phyloP scores from a whole-genome alignment of 2,329 filamentous ascomycete genomes.

The Fusarium subtropicale region DNA sequence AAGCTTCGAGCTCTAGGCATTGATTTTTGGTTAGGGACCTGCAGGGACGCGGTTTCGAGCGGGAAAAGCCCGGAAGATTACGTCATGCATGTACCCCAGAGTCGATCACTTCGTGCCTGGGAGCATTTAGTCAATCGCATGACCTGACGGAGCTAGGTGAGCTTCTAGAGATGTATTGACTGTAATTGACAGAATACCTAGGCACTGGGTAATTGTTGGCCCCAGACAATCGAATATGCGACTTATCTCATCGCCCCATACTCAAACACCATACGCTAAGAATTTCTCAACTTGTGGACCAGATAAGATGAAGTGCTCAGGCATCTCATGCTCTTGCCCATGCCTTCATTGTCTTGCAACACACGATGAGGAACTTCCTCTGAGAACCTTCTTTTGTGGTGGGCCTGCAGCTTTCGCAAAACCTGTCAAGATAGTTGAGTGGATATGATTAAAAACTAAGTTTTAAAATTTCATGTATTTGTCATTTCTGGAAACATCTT shows the following conservation, averaged over 20 bases:
- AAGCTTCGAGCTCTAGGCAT: conserved; percentile 32
- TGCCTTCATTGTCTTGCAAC: background rate
- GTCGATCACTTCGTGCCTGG: background rate
- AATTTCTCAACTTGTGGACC: background rate
- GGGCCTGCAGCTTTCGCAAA: no score
- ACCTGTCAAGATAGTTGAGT: background rate
- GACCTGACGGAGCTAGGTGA: no score
- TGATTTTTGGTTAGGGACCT: conserved; percentile 21
- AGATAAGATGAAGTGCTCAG: background rate
- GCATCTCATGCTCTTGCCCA: background rate
- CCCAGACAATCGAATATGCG: background rate
- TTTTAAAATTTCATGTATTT: background rate
- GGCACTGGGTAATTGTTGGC: background rate
- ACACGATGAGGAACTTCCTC: background rate
- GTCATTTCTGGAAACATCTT: background rate
- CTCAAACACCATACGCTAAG: background rate
- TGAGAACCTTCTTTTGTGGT: background rate
- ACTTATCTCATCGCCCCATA: background rate
- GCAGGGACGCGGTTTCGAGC: background rate
- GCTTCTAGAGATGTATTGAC: background rate
- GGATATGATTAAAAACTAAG: background rate
- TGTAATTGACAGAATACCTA: background rate
- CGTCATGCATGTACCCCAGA: conserved; percentile 25
- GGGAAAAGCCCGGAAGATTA: conserved; percentile 33
- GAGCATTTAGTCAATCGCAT: no score